phyloP scores from a whole-genome alignment of 164 flowering plant species.

The Vitis labrusca region DNA sequence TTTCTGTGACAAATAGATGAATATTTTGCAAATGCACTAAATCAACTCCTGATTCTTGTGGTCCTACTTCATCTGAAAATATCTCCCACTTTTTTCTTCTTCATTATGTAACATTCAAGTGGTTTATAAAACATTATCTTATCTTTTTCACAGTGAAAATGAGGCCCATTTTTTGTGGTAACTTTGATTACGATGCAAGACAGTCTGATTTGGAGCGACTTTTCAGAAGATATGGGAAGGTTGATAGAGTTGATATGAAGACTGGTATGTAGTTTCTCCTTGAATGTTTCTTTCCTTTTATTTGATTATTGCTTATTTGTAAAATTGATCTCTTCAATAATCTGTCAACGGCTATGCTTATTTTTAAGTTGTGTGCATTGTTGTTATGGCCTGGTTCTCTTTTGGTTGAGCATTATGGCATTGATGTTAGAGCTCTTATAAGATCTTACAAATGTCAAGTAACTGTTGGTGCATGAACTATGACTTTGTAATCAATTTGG shows the following conservation, averaged over 20 bases:
- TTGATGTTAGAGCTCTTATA: background rate
- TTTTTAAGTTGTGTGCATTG: background rate
- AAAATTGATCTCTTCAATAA: background rate
- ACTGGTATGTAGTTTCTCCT: conserved; percentile 58
- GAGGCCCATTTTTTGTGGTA: conserved; percentile 93
- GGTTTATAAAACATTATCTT: background rate
- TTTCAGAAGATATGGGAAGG: conserved; percentile 85
- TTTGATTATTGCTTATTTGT: background rate
- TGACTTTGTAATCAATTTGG: no score
- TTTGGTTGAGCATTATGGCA: background rate
- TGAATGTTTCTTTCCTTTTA: background rate
- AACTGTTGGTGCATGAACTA: no score
- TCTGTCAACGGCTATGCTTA: no score
- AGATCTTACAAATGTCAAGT: no score
- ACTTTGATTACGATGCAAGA: conserved; percentile 87
- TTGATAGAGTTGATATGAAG: conserved; percentile 94
- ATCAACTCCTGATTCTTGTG: no score
- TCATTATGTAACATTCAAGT: background rate
- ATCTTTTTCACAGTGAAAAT: conserved; percentile 27
- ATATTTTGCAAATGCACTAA: no score
- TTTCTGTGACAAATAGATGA: no score
- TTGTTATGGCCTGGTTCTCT: background rate
- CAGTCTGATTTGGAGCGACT: conserved; percentile 86
- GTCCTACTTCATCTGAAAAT: no score
- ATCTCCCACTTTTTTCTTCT: no score